Base-by-base conservation (phyloP, 2,329 filamentous ascomycete species). In the Huntiella decipiens region DNA sequence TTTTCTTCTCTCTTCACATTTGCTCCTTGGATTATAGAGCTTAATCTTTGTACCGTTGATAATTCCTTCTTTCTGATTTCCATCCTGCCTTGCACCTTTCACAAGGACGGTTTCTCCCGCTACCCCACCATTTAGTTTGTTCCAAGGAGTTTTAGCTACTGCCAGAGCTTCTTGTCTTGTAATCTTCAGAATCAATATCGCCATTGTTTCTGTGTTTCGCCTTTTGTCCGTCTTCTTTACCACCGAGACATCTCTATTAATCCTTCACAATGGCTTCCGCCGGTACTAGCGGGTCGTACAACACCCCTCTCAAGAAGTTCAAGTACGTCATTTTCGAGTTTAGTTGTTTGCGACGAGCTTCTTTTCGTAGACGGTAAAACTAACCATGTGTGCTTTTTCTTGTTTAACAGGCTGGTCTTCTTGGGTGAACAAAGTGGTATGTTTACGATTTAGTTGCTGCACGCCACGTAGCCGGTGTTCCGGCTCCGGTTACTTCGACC, bases 291-390 rank as follows among this genome's bases (percentile, higher is more conserved):
- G 83, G 82, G 63, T 84, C 83, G 53, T 98, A 96, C 73, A 95
- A 92, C 64, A 96, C 96, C 71, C 91, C 91, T 58, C 71, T 98
- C 67, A 98, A 98, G 82, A 98, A 98, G 67, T 98, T 96, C 81
- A 98, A 98, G 87, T 95, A 71, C 51, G 58, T 56, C 19, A 46
- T 33, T 28, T 28, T 28, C 22, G 22, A 28, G 22, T 28, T 28
- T 28, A 10, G 22, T 28, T n/a, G 22, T 39, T 11, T 39, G 37
- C 22, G 37, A 16, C 16, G 16, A 39, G 37, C 37, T 22, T 16
- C 16, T 11, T 33, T 12, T 34, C 2, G 12, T 34, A 19, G n/a
- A 34, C 28, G 10, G 22, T 19, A 13, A 43, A 10, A 5, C 38
- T 5, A 17, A 13, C 17, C 19, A 39, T 45, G 15, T 45, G 12